Evolutionary conservation across 305 asterid genomes (phyloP).

Genomic region (Fraxinus angustifolia): DNA sequence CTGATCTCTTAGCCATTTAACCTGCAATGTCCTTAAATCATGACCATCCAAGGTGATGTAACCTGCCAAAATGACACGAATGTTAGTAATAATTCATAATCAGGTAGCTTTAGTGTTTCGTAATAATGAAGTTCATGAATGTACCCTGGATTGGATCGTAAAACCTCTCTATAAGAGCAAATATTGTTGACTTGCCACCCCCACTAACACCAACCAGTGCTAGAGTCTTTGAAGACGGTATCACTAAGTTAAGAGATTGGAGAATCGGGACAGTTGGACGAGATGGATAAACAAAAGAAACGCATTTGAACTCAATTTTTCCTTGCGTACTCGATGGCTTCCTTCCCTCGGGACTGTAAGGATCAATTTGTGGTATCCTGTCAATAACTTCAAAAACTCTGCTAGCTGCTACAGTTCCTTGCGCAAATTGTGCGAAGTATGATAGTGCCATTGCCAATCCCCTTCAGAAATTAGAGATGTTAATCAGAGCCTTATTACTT

Average conservation of each 20-base stretch:
- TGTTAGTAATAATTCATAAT: not conserved
- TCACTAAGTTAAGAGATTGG: conserved; percentile 50
- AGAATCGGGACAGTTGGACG: conserved; percentile 62
- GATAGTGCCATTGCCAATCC: conserved; percentile 77
- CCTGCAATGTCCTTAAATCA: conserved; percentile 74
- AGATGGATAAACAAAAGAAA: conserved; percentile 67
- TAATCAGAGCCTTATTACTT: not conserved
- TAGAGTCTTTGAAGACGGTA: conserved; percentile 60
- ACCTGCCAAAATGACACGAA: conserved; percentile 37
- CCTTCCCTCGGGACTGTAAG: conserved; percentile 60
- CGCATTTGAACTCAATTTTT: conserved; percentile 58
- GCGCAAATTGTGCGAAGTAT: conserved; percentile 78
- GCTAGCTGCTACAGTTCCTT: conserved; percentile 83
- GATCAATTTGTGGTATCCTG: conserved; percentile 65
- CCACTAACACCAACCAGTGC: conserved; percentile 81
- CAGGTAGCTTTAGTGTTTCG: not conserved
- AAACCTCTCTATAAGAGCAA: conserved; percentile 76
- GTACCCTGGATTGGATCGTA: conserved; percentile 71
- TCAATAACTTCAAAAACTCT: conserved; percentile 68
- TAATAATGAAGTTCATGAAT: not conserved
- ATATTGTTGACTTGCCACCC: conserved; percentile 78
- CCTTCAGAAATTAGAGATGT: conserved; percentile 30
- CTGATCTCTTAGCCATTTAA: conserved; percentile 78
- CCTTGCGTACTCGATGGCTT: conserved; percentile 51
- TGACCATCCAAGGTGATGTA: conserved; percentile 60